Percentiles rank a stretch among this genome's conserved stretches.
Evolutionary conservation across 257 asterid species (phyloP).

Genomic region (Phtheirospermum japonicum): DNA sequence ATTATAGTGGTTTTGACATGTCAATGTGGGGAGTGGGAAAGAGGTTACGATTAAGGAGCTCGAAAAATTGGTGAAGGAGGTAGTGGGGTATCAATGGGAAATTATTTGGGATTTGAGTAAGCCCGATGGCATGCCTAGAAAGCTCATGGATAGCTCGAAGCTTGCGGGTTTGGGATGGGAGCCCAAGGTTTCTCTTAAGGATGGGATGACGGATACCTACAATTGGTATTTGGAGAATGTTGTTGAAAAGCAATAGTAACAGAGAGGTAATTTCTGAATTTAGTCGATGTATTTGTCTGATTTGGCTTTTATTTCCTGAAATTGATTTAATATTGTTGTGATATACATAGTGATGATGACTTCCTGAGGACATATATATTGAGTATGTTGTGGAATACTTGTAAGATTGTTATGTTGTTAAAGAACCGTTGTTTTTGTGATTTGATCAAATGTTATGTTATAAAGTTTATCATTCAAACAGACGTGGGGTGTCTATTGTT

Average conservation of each 20-base stretch:
- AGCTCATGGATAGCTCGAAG: slow-evolving; percentile 91
- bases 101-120: slow-evolving; percentile 76
- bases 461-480: too few relatives aligned
- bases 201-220: slow-evolving; percentile 71
- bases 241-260: slow-evolving; percentile 30
- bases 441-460: too few relatives aligned
- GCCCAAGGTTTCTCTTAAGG: slow-evolving; percentile 68
- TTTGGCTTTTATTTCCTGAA: too few relatives aligned
- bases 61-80: slow-evolving; percentile 81
- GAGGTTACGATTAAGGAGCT: slow-evolving; percentile 83
- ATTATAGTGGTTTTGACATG: slow-evolving; percentile 76
- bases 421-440: too few relatives aligned
- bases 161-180: slow-evolving; percentile 80
- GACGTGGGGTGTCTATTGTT: too few relatives aligned
- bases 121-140: slow-evolving; percentile 96
- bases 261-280: too few relatives aligned
- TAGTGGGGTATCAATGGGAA: slow-evolving; percentile 81
- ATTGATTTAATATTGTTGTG: too few relatives aligned
- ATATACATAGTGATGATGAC: too few relatives aligned
- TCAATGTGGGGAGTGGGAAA: slow-evolving; percentile 90
- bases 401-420: too few relatives aligned
- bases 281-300: too few relatives aligned
- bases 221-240: slow-evolving; percentile 79
- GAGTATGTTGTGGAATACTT: too few relatives aligned
- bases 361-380: too few relatives aligned